Conservation (phyloP, 2,329 filamentous ascomycete species). For the Aspergillus eucalypticola region DNA sequence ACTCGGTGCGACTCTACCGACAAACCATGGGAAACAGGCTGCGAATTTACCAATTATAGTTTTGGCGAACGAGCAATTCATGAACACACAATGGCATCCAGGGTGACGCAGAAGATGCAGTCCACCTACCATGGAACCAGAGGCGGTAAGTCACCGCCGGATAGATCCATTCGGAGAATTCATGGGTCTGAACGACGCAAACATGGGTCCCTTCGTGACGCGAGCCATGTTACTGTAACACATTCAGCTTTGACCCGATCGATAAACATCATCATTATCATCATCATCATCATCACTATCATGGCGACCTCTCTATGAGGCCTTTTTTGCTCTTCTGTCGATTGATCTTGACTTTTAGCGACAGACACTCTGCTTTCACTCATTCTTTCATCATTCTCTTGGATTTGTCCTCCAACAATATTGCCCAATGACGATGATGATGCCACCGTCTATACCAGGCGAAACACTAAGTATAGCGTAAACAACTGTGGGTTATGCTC, state of each 20-base stretch:
- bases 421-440: not conserved
- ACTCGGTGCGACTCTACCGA: not conserved
- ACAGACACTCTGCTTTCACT: no score
- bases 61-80: conserved; percentile 7
- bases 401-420: no score
- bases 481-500: conserved; percentile 17
- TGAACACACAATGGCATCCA: conserved; percentile 12
- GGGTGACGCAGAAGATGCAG: conserved; percentile 16
- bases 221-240: not conserved
- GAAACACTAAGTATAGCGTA: conserved; percentile 4
- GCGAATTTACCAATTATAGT: conserved; percentile 4
- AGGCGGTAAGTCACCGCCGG: conserved; percentile 19
- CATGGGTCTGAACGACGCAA: not conserved
- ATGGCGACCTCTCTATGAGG: not conserved
- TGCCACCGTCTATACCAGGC: not conserved
- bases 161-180: conserved; percentile 14
- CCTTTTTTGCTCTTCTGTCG: not conserved
- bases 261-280: not conserved
- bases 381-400: no score
- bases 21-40: not conserved
- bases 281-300: no score
- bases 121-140: conserved; percentile 5
- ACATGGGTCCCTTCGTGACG: not conserved
- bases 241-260: not conserved
- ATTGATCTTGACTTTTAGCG: not conserved